A percentile compares a stretch with the other conserved stretches of the same genome.
Conservation (phyloP, 176 grass and related monocot species). For the Aechmea fasciata region DNA sequence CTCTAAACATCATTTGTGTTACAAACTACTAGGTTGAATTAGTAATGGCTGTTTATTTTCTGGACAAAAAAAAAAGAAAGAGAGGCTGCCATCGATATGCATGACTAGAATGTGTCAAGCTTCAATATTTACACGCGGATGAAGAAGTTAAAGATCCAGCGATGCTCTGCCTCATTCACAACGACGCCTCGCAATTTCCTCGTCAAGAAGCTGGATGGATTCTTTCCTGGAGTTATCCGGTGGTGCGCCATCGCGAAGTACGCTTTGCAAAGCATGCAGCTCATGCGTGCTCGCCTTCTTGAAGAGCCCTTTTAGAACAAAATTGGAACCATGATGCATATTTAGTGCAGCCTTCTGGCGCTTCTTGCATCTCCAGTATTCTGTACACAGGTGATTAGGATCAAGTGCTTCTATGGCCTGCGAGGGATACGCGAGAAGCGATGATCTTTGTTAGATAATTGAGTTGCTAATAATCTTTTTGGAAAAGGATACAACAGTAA, state of each 20-base stretch:
- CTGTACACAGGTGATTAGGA: constrained; percentile 5
- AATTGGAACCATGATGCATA: neutral
- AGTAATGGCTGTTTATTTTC: no score
- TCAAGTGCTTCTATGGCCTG: constrained; percentile 17
- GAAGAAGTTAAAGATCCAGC: constrained; percentile 18
- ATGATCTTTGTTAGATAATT: no score
- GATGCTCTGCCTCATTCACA: constrained; percentile 25
- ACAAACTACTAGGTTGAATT: no score
- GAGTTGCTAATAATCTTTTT: no score
- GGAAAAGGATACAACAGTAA: no score
- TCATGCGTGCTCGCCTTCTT: constrained; percentile 9
- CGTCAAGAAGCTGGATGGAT: constrained; percentile 28
- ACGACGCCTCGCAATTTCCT: constrained; percentile 37
- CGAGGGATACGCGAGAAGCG: neutral
- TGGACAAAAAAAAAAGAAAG: no score
- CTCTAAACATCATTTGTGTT: no score
- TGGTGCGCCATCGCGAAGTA: neutral
- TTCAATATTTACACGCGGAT: constrained; percentile 21
- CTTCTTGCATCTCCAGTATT: constrained; percentile 10
- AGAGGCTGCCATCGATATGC: no score
- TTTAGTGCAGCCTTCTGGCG: neutral
- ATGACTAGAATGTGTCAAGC: neutral
- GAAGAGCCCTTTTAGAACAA: neutral
- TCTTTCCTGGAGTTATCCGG: constrained; percentile 31
- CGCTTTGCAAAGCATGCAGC: constrained; percentile 5